phyloP scores from a whole-genome alignment of 352 stramenopile species.

The Lagenidium sp. region DNA sequence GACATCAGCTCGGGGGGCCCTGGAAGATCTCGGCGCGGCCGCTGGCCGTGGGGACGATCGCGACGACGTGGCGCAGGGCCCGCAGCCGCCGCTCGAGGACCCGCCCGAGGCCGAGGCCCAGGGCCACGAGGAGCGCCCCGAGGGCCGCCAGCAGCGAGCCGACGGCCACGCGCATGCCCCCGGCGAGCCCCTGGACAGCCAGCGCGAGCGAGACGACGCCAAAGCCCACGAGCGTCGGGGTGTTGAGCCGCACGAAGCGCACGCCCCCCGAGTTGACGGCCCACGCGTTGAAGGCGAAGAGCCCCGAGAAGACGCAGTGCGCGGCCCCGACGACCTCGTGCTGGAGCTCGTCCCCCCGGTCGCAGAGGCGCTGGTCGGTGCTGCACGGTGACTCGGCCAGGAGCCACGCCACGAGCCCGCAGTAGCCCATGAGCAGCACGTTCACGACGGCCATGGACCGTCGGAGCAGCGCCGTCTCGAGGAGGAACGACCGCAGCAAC shows the following conservation, averaged over 20 bases:
- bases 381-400: neutral
- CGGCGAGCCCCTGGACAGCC: neutral
- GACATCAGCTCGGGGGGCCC: too few species aligned
- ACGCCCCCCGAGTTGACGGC: neutral
- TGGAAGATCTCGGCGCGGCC: too few species aligned
- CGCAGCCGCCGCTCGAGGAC: neutral
- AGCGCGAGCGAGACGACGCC: neutral
- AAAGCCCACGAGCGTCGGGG: neutral
- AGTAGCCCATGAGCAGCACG: slow-evolving; percentile 1
- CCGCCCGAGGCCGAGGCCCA: neutral
- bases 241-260: neutral
- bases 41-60: too few species aligned
- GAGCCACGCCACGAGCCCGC: neutral
- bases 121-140: neutral
- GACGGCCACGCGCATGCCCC: neutral
- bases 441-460: slow-evolving; percentile 2
- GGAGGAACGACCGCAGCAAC: neutral
- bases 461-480: slow-evolving; percentile 7
- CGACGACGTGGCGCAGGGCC: neutral
- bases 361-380: neutral
- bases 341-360: neutral
- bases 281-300: neutral
- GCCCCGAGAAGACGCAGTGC: neutral
- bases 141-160: neutral
- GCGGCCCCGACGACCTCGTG: neutral